phyloP scores from a whole-genome alignment of 1,139 yeast species.

The Trichomonascaceae sp. region DNA sequence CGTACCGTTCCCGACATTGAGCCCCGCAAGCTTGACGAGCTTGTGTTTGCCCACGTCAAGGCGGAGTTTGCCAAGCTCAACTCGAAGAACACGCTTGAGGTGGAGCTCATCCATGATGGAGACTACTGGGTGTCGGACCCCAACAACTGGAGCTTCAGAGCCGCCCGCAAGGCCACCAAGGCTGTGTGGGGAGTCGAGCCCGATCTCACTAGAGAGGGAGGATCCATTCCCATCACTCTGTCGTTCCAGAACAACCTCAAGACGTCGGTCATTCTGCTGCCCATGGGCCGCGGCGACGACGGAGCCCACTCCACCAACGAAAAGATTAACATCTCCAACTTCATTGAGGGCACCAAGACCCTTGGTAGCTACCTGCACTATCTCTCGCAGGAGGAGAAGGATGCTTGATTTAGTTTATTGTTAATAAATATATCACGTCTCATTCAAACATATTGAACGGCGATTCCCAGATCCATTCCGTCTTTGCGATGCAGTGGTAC shows the following conservation, averaged over 20 bases:
- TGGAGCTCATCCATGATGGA: constrained; percentile 85
- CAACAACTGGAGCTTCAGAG: constrained; percentile 80
- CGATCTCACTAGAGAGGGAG: constrained; percentile 96
- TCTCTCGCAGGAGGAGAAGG: constrained; percentile 38
- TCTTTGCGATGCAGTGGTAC: not conserved
- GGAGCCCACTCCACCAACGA: constrained; percentile 98
- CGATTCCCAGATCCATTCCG: no score
- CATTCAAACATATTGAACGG: no score
- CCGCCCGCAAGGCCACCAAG: constrained; percentile 89
- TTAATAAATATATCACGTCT: no score
- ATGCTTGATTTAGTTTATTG: constrained; percentile 11
- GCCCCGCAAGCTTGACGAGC: constrained; percentile 59
- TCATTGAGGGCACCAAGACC: constrained; percentile 87
- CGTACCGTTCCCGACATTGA: constrained; percentile 95
- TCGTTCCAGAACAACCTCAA: constrained; percentile 80
- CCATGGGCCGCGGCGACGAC: constrained; percentile 98
- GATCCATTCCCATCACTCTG: constrained; percentile 91
- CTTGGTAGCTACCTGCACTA: constrained; percentile 89
- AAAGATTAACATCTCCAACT: constrained; percentile 78
- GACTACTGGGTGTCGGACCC: constrained; percentile 95
- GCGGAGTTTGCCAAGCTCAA: constrained; percentile 49
- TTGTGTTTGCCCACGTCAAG: constrained; percentile 61
- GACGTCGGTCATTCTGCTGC: constrained; percentile 75
- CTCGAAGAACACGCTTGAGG: constrained; percentile 62
- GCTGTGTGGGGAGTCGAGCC: constrained; percentile 92